A percentile compares a stretch with the other conserved stretches of the same genome.
Conservation (phyloP, 345 rosid species). For the Eucalyptus rudis region DNA sequence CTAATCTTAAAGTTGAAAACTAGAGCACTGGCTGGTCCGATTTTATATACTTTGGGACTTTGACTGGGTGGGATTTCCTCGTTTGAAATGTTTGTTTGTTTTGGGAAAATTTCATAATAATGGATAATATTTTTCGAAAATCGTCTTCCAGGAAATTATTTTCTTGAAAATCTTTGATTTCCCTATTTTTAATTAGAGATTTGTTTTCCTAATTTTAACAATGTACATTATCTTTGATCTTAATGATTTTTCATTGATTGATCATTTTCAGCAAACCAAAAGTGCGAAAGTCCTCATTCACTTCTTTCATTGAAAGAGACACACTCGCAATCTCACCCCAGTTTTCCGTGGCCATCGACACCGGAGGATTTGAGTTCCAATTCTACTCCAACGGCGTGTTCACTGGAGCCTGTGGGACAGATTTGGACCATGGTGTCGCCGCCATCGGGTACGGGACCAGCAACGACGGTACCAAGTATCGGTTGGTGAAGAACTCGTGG, state of each 20-base stretch:
- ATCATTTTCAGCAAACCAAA: not conserved
- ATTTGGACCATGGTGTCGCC: slow-evolving; percentile 13
- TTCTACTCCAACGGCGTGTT: slow-evolving; percentile 14
- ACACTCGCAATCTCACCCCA: not conserved
- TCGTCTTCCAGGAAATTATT: no score
- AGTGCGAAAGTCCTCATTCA: not conserved
- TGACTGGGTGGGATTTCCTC: not conserved
- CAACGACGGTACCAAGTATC: not conserved
- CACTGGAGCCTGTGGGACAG: slow-evolving; percentile 4
- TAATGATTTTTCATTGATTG: not conserved
- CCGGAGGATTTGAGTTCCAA: slow-evolving; percentile 6
- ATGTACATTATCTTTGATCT: not conserved
- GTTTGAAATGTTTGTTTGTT: not conserved
- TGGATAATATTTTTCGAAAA: no score
- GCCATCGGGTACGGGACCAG: slow-evolving; percentile 3
- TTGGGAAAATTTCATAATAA: not conserved
- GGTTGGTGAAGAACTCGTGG: slow-evolving; percentile 32
- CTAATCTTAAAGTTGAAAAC: not conserved
- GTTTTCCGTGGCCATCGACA: slow-evolving; percentile 6
- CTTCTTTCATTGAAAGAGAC: not conserved
- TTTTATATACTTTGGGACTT: not conserved
- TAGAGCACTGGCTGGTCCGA: not conserved
- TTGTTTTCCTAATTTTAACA: not conserved
- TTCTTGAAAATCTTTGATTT: not conserved
- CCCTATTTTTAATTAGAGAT: not conserved